Evolutionary conservation across 345 rosid genomes (phyloP).

Genomic region (Linum trigynum): DNA sequence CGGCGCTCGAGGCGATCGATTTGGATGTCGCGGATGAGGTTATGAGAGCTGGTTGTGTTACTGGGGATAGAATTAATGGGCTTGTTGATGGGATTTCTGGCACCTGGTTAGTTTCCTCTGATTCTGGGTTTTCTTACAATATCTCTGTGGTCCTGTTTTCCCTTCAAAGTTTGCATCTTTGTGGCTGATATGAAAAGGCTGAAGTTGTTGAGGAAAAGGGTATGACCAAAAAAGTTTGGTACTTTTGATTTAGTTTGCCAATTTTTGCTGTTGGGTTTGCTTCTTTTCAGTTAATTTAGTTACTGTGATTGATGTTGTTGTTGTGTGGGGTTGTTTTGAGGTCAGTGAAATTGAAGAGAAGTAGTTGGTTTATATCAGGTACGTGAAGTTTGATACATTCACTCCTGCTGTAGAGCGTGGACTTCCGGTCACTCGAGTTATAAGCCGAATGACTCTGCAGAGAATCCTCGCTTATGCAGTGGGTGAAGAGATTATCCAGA

Average conservation of each 20-base stretch:
- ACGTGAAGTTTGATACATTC: slow-evolving; percentile 84
- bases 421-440: slow-evolving; percentile 84
- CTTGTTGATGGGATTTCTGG: slow-evolving; percentile 93
- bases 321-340: neutral
- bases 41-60: slow-evolving; percentile 74
- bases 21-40: slow-evolving; percentile 75
- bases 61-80: slow-evolving; percentile 91
- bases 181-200: neutral
- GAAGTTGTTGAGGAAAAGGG: neutral
- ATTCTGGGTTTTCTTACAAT: neutral
- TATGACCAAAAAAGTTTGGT: no score
- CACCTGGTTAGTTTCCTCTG: slow-evolving; percentile 49
- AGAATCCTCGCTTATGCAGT: slow-evolving; percentile 67
- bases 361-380: slow-evolving; percentile 40
- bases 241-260: no score
- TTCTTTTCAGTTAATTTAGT: no score
- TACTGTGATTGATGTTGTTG: neutral
- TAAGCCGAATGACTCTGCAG: slow-evolving; percentile 87
- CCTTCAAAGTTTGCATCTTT: neutral
- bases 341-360: slow-evolving; percentile 17
- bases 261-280: no score
- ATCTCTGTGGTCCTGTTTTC: neutral
- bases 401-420: slow-evolving; percentile 84
- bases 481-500: slow-evolving; percentile 68
- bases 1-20: slow-evolving; percentile 94